Base-by-base conservation (phyloP, 306 rosid species). In the Quercus mongolica region DNA sequence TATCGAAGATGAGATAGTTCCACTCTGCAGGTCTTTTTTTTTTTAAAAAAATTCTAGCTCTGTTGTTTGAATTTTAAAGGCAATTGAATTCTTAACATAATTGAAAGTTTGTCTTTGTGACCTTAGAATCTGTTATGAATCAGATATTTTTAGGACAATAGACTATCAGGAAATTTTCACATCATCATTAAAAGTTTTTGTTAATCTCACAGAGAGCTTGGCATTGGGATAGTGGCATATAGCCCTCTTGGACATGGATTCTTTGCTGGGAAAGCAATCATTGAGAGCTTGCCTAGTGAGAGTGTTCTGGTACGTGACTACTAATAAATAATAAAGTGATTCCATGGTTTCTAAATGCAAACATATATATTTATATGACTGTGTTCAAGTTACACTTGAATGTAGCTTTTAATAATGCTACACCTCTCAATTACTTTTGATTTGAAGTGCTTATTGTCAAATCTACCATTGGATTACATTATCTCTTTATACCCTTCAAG, bases 191-290 rank as follows among this genome's bases (percentile, higher is more conserved):
- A 38, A 65, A 56, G 75, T 5, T 33, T n/a, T 52, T 61, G 19
- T 30, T 52, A 49, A 38, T 23, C 69, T 74, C 64, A 55, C 76
- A 90, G 94, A 76, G 87, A 92, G 69, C 88, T 92, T n/a, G 94
- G 94, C 74, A 92, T 90, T 31, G 94, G 91, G 55, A 87, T 92
- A 63, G 94, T 92, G 28, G 86, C 91, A 46, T 90, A 90, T 79
- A 87, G 92, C 75, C 92, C 97, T 41, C 94, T 92, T 46, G 92
- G 94, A 17, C 85, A 89, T 3, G 94, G 97, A 4, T 90, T 92
- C 62, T 88, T 92, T 9, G 92, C 90, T 0, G 97, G 97, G 56
- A 91, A 89, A 75, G 93, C 91, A 11, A 87, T 85, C 33, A 63
- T 75, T 35, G 94, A 88, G 72, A 76, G 80, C 44, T 77, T 91